These are phyloP conservation scores for Stylonectria norvegica DNA, from an alignment of 2,329 filamentous ascomycete genomes.

Conservation along the genomic window DNA sequence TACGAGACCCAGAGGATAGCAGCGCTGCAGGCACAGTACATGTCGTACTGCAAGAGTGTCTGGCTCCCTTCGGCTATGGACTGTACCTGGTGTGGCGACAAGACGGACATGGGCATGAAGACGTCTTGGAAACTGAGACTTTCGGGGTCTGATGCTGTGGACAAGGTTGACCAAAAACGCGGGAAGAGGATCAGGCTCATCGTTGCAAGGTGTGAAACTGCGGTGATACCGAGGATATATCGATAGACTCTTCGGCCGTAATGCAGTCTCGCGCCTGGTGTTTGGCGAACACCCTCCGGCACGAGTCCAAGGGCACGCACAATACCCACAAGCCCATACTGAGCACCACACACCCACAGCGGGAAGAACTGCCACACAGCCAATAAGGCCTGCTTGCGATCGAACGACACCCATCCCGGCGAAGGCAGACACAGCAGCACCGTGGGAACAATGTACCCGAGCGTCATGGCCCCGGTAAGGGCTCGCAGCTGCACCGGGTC, in stretches of 20 bases:
- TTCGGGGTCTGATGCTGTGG: background rate
- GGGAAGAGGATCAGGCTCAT: background rate
- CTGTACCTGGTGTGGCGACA: slow-evolving; percentile 4
- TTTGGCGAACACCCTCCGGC: background rate
- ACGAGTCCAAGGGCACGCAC: background rate
- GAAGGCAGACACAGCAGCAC: slow-evolving; percentile 14
- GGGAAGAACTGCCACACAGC: slow-evolving; percentile 25
- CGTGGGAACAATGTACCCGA: slow-evolving; percentile 19
- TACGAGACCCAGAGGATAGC: slow-evolving; percentile 10
- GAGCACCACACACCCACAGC: slow-evolving; percentile 12
- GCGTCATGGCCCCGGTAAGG: slow-evolving; percentile 8
- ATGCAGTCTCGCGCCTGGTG: background rate
- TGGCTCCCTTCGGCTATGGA: slow-evolving; percentile 11
- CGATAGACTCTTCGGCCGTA: slow-evolving; percentile 2
- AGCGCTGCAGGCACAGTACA: slow-evolving; percentile 16
- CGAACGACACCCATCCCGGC: slow-evolving; percentile 10
- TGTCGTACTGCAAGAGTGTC: slow-evolving; percentile 21
- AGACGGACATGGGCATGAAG: slow-evolving; percentile 13
- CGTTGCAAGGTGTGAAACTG: background rate
- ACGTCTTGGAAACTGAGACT: slow-evolving; percentile 6
- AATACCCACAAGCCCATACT: slow-evolving; percentile 4
- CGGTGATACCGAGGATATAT: background rate
- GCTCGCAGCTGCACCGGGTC: slow-evolving; percentile 8
- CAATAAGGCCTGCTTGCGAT: slow-evolving; percentile 16
- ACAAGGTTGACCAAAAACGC: background rate